Percentiles rank a stretch among this genome's conserved stretches.
phyloP scores from a whole-genome alignment of 108 stramenopile genomes.

The Seminavis robusta region DNA sequence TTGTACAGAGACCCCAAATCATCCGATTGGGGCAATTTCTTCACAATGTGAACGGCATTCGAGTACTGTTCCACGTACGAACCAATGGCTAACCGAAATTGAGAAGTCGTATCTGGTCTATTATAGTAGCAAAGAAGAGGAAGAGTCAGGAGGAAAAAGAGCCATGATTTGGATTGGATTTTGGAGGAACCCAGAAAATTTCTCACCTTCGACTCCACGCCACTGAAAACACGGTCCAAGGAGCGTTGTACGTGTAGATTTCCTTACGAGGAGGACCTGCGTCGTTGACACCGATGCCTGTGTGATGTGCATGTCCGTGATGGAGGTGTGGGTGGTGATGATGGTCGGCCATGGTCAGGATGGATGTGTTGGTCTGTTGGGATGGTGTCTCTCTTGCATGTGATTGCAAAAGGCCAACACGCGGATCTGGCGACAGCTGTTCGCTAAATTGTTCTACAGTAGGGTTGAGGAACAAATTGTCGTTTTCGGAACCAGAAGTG shows the following conservation, averaged over 20 bases:
- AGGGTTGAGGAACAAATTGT: no score
- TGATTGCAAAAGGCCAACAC: no score
- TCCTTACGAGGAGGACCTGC: slow-evolving; percentile 71
- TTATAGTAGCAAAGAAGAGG: background rate
- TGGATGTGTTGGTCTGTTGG: no score
- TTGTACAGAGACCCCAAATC: slow-evolving; percentile 44
- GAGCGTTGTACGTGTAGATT: slow-evolving; percentile 97
- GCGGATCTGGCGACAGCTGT: no score
- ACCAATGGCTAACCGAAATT: slow-evolving; percentile 95
- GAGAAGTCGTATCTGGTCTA: slow-evolving; percentile 54
- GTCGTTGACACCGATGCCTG: slow-evolving; percentile 1
- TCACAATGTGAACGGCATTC: slow-evolving; percentile 85
- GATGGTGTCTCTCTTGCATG: no score
- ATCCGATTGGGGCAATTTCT: slow-evolving; percentile 30
- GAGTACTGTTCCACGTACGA: slow-evolving; percentile 97
- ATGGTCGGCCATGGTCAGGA: no score
- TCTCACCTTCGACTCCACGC: slow-evolving; percentile 88
- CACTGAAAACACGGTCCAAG: slow-evolving; percentile 94
- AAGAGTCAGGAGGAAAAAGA: background rate
- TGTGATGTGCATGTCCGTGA: no score
- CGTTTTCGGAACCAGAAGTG: no score
- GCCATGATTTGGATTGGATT: background rate
- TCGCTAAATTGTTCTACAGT: no score
- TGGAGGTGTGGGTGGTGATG: no score
- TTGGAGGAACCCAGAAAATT: background rate